Base-by-base conservation (phyloP, 768 basidiomycete genomes). In the Hortiboletus campestris region DNA sequence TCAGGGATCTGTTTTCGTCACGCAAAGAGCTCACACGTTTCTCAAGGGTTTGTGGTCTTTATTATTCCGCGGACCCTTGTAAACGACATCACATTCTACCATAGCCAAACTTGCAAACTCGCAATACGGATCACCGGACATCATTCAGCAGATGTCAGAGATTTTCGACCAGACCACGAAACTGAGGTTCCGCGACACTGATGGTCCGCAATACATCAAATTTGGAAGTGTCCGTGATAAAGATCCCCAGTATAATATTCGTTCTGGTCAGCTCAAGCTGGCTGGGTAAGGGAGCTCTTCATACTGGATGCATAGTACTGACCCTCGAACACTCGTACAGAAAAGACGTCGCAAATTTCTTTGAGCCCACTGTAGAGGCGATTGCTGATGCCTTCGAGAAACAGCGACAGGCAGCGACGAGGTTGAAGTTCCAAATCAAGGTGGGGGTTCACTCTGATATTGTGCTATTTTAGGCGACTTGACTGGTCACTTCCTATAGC, bases 311-410 rank as follows among this genome's bases (percentile, higher is more conserved):
- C 43, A 3, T 14, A 25, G 2, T 28, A 19, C 22, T 25, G 9
- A 49, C 3, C 6, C 62, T 28, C 22, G 22, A 51, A 20, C 8
- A 16, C 8, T 20, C 0, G 1, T 45, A 17, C 47, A 78, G 78
- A 10, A 45, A 60, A 7, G 70, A 74, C 10, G 67, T 80, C 4
- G 71, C 69, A 1, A 57, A 55, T 2, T 75, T 78, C 39, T 82
- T 81, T 55, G 71, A 76, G 41, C 76, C 75, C 0, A 78, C 79
- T 0, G 59, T 80, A 10, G 48, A 67, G 22, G 70, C 56, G 1
- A 75, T 73, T 8, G 64, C 64, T 7, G 67, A 67, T 4, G 73
- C 71, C 4, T 70, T 79, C 17, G 49, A 62, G 35, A 56, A 67
- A 5, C 71, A 74, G 47, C 52, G 57, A 10, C 38, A 46, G 17